Evolutionary conservation across 2,329 filamentous ascomycete genomes (phyloP), one percentile per base, ranked within the genome.

Genomic region (Periconia digitata): DNA sequence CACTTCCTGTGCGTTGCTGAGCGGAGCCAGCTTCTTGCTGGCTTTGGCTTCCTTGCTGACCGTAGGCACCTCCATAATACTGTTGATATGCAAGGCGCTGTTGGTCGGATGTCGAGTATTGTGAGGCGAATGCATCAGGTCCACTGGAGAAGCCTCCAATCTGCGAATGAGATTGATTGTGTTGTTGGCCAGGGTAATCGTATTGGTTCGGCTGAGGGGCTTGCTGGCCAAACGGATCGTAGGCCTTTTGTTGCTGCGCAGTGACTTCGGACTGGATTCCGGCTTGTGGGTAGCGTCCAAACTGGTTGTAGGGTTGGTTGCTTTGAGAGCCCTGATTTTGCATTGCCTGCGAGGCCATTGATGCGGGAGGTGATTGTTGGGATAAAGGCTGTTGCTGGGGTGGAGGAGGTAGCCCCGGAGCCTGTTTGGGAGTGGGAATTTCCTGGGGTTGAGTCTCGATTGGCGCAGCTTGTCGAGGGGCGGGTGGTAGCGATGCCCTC

Each of bases 211-310:
- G 72, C 43, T 76, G 75, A 47, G 76, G 79, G 54, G 83, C 80
- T 67, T 91, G 89, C 68, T 95, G 90, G 59, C 80, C 83, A 69
- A 96, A 97, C 0, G 89, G 83, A 67, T 96, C 92, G 72, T 91
- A 92, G 2, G 87, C 91, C 77, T 97, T 96, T 72, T 90, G 87
- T 4, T 79, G 75, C 46, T 82, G 77, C 17, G 82, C 76, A 37
- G 83, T 74, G 20, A 79, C 73, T 46, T 90, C 87, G 47, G 85
- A 69, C 56, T 76, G 85, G 27, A 79, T 71, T 45, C 77, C 78
- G 44, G 79, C 67, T 63, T 87, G 86, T 42, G 80, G 83, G 64
- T 86, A 92, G 47, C 88, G 85, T 49, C 82, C 83, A 62, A 85
- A 92, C 62, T 87, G 84, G 66, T 84, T 83, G 62, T 82, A 79